Evolutionary conservation across 2,329 filamentous ascomycete genomes (phyloP).

Genomic region (Xylaria multiplex): DNA sequence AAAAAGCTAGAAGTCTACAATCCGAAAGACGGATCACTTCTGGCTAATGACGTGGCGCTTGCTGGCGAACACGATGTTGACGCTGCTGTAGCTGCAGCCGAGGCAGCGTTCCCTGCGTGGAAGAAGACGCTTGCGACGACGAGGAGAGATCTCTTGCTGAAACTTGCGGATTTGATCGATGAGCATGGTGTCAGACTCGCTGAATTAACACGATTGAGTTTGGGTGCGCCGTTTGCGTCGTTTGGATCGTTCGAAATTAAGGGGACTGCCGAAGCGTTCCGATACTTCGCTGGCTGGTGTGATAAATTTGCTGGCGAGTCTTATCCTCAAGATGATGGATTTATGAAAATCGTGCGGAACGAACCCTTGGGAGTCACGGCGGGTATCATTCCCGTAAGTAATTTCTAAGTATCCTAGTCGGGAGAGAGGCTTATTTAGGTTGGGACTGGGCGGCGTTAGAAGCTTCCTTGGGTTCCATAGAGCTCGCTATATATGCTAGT

Average conservation of each 20-base stretch:
- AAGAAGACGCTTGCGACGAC: slow-evolving; percentile 52
- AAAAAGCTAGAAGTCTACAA: slow-evolving; percentile 61
- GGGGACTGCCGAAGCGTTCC: slow-evolving; percentile 12
- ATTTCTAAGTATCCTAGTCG: background rate
- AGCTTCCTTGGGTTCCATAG: background rate
- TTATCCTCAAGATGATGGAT: slow-evolving; percentile 35
- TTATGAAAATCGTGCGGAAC: slow-evolving; percentile 36
- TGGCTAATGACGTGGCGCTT: slow-evolving; percentile 59
- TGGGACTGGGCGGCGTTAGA: background rate
- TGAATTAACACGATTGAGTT: slow-evolving; percentile 34
- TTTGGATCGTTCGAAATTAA: slow-evolving; percentile 24
- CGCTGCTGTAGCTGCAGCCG: slow-evolving; percentile 58
- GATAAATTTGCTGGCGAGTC: slow-evolving; percentile 38
- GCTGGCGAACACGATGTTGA: slow-evolving; percentile 60
- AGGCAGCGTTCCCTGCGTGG: slow-evolving; percentile 56
- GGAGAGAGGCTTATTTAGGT: too few species aligned
- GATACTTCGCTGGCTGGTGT: slow-evolving; percentile 38
- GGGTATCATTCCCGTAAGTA: slow-evolving; percentile 33
- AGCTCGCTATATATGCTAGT: background rate
- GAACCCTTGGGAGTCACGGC: slow-evolving; percentile 35
- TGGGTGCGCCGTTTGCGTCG: slow-evolving; percentile 27
- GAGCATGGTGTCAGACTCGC: slow-evolving; percentile 22
- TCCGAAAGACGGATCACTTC: slow-evolving; percentile 59
- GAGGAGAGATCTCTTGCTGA: slow-evolving; percentile 60
- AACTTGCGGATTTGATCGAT: slow-evolving; percentile 33